Evolutionary conservation across 2,329 filamentous ascomycete species (phyloP).

Genomic region (Nigrograna mackinnonii): DNA sequence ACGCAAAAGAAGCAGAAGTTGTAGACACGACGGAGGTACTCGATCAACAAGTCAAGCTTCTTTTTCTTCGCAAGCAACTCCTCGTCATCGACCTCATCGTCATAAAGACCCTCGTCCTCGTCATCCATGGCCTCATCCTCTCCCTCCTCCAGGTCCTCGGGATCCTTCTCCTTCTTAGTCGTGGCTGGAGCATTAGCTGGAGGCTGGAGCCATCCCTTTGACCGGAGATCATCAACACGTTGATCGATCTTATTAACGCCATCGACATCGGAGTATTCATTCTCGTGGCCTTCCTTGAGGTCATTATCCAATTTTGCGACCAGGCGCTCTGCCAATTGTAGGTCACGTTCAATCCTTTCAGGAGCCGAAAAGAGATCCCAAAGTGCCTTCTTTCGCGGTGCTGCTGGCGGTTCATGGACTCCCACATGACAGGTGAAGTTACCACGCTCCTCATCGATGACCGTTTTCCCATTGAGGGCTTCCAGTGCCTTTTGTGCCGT

Average conservation of each 20-base stretch:
- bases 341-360: constrained; percentile 88
- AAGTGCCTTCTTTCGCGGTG: constrained; percentile 89
- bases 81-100: constrained; percentile 87
- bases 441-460: constrained; percentile 89
- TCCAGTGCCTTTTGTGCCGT: constrained; percentile 87
- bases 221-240: constrained; percentile 78
- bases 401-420: constrained; percentile 84
- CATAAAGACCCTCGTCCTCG: constrained; percentile 64
- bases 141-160: constrained; percentile 72
- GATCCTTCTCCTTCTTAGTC: constrained; percentile 64
- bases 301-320: constrained; percentile 85
- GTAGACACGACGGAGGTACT: constrained; percentile 94
- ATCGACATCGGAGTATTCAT: constrained; percentile 50
- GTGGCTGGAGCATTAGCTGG: constrained; percentile 56
- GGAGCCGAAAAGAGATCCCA: constrained; percentile 97
- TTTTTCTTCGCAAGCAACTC: constrained; percentile 93
- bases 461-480: constrained; percentile 96
- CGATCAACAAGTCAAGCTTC: constrained; percentile 91
- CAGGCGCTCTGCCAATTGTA: constrained; percentile 79
- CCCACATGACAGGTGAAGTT: constrained; percentile 98
- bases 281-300: constrained; percentile 71
- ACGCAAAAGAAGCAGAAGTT: constrained; percentile 99
- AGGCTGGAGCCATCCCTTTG: constrained; percentile 76
- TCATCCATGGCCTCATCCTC: constrained; percentile 67
- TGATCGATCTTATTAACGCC: constrained; percentile 82